Conservation (phyloP, 2,329 filamentous ascomycete species). For the Xylaria multiplex region DNA sequence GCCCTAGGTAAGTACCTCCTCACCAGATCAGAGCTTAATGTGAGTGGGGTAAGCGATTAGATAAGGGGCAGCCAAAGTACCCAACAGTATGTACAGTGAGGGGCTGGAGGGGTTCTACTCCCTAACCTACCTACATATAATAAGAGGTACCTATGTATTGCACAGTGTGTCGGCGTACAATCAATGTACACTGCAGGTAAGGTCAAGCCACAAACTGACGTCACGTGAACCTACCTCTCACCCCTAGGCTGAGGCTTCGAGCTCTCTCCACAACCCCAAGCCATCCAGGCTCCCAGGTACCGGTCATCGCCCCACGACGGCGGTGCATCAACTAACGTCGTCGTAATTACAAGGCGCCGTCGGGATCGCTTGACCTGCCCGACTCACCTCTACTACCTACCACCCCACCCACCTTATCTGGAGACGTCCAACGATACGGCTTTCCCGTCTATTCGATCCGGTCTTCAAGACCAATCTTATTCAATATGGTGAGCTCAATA, state of each 20-base stretch:
- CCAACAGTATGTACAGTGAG: neutral
- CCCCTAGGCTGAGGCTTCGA: neutral
- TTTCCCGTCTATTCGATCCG: conserved; percentile 4
- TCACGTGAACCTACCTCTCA: conserved; percentile 34
- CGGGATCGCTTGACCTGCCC: conserved; percentile 34
- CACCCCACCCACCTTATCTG: conserved; percentile 23
- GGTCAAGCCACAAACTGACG: conserved; percentile 36
- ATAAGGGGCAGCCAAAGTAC: neutral
- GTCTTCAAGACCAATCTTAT: conserved; percentile 29
- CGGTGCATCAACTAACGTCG: conserved; percentile 36
- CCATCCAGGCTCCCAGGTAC: neutral
- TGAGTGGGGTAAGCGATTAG: neutral
- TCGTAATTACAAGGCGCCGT: conserved; percentile 33
- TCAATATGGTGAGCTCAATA: conserved; percentile 41
- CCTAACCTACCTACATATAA: too few relatives aligned
- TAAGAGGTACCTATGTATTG: too few relatives aligned
- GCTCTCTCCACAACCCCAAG: conserved; percentile 1
- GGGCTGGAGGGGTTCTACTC: conserved; percentile 3
- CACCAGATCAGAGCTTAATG: too few relatives aligned
- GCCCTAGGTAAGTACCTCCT: too few relatives aligned
- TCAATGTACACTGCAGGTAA: too few relatives aligned
- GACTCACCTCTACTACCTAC: conserved; percentile 24
- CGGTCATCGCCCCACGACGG: conserved; percentile 39
- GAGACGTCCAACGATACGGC: conserved; percentile 24
- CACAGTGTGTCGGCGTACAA: too few relatives aligned